Percentiles rank a stretch among this genome's conserved stretches.
These are phyloP conservation scores for Saccharomycopsis babjevae DNA, from an alignment of 805 yeast species.

Conservation along the genomic window DNA sequence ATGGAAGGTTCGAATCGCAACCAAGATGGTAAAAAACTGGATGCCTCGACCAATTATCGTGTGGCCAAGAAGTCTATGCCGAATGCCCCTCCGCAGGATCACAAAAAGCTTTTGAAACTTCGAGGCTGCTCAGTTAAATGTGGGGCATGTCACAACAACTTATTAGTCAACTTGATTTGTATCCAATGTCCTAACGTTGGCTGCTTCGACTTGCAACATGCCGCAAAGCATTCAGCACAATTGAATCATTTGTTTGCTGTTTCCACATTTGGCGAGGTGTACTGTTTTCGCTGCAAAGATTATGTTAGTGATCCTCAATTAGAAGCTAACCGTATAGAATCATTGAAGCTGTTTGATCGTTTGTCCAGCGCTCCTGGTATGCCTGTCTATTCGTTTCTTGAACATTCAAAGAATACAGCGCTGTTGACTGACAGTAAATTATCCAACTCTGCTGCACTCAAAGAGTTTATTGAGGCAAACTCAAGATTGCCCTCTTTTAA, in stretches of 20 bases:
- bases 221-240: slow-evolving; percentile 35
- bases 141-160: slow-evolving; percentile 35
- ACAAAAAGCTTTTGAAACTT: slow-evolving; percentile 29
- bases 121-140: slow-evolving; percentile 40
- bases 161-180: slow-evolving; percentile 45
- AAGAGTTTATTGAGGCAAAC: slow-evolving; percentile 24
- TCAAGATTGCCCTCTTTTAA: slow-evolving; percentile 37
- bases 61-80: neutral
- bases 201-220: slow-evolving; percentile 45
- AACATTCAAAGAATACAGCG: slow-evolving; percentile 16
- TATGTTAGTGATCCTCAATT: slow-evolving; percentile 53
- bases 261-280: slow-evolving; percentile 53
- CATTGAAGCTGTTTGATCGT: slow-evolving; percentile 20
- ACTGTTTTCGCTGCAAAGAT: slow-evolving; percentile 72
- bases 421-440: neutral
- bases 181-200: slow-evolving; percentile 72
- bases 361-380: slow-evolving; percentile 23
- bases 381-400: slow-evolving; percentile 25
- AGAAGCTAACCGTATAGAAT: slow-evolving; percentile 38
- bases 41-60: neutral
- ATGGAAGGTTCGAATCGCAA: neutral
- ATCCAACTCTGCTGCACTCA: neutral
- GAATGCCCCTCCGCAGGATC: slow-evolving; percentile 20
- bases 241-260: slow-evolving; percentile 53
- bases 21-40: neutral